These are phyloP conservation scores for Phellinidium pouzarii DNA, from an alignment of 1,284 basidiomycete species.

Conservation along the genomic window DNA sequence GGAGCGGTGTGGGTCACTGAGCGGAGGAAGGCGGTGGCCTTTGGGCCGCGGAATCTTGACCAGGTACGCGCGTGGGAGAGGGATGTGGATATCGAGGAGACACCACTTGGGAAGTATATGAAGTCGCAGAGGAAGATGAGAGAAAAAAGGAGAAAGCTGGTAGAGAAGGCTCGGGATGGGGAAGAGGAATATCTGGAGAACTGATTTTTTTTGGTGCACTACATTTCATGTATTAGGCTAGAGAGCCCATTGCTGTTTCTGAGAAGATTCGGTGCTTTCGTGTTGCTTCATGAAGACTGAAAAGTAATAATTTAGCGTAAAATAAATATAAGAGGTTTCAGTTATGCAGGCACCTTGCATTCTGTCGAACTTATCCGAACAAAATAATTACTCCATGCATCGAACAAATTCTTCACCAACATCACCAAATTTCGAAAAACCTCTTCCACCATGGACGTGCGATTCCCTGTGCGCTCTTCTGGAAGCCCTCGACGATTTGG, in stretches of 20 bases:
- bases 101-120: constrained; percentile 76
- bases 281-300: not conserved
- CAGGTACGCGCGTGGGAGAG: constrained; percentile 74
- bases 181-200: constrained; percentile 60
- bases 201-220: constrained; percentile 10
- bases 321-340: not conserved
- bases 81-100: constrained; percentile 53
- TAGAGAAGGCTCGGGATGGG: constrained; percentile 74
- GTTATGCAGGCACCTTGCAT: too few relatives aligned
- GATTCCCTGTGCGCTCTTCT: constrained; percentile 68
- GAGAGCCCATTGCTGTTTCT: not conserved
- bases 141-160: constrained; percentile 64
- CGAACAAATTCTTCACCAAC: not conserved
- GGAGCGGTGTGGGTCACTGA: constrained; percentile 73
- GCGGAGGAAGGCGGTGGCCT: constrained; percentile 59
- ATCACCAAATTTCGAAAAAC: constrained; percentile 68
- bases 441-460: constrained; percentile 74
- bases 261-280: not conserved
- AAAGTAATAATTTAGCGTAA: not conserved
- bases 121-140: constrained; percentile 76
- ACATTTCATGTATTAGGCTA: not conserved
- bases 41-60: constrained; percentile 63
- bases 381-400: too few relatives aligned
- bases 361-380: too few relatives aligned
- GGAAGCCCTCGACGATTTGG: constrained; percentile 60